These are phyloP conservation scores for Tolypocladium tundrense DNA, from an alignment of 2,329 filamentous ascomycete genomes.

Conservation along the genomic window DNA sequence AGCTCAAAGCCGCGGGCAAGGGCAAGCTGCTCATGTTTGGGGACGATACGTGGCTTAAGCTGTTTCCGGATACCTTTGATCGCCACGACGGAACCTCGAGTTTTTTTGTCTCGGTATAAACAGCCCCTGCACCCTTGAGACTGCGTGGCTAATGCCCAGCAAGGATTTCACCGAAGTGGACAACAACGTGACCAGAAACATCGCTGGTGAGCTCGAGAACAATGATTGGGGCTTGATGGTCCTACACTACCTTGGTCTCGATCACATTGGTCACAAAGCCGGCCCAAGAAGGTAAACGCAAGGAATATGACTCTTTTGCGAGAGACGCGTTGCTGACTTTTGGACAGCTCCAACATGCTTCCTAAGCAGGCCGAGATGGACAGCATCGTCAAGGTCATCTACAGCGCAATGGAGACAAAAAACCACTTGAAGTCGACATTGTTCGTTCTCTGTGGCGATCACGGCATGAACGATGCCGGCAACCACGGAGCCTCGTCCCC, in stretches of 20 bases:
- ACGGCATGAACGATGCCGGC: slow-evolving; percentile 98
- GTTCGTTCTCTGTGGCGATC: slow-evolving; percentile 81
- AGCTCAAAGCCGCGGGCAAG: slow-evolving; percentile 63
- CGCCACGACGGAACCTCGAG: slow-evolving; percentile 88
- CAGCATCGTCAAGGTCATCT: slow-evolving; percentile 64
- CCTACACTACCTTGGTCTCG: slow-evolving; percentile 87
- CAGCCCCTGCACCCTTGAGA: neutral
- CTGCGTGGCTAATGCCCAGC: slow-evolving; percentile 1
- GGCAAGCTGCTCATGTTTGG: slow-evolving; percentile 90
- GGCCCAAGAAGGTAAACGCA: slow-evolving; percentile 67
- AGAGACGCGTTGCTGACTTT: slow-evolving; percentile 1
- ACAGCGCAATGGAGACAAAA: slow-evolving; percentile 60
- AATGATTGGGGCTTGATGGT: slow-evolving; percentile 90
- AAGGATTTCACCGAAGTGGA: slow-evolving; percentile 98
- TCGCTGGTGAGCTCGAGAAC: slow-evolving; percentile 62
- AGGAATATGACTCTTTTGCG: neutral
- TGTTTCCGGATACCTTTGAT: slow-evolving; percentile 84
- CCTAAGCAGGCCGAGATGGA: slow-evolving; percentile 96
- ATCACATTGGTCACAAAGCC: slow-evolving; percentile 96
- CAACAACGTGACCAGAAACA: slow-evolving; percentile 89
- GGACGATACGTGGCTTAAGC: slow-evolving; percentile 95
- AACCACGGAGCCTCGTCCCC: slow-evolving; percentile 92
- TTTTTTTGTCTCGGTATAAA: slow-evolving; percentile 89
- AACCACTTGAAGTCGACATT: slow-evolving; percentile 67
- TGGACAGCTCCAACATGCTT: slow-evolving; percentile 69